Percentiles rank a stretch among this genome's conserved stretches.
Evolutionary conservation across 371 early-diverging fungal genomes (phyloP).

Genomic region (Dinochytrium kinnereticum): DNA sequence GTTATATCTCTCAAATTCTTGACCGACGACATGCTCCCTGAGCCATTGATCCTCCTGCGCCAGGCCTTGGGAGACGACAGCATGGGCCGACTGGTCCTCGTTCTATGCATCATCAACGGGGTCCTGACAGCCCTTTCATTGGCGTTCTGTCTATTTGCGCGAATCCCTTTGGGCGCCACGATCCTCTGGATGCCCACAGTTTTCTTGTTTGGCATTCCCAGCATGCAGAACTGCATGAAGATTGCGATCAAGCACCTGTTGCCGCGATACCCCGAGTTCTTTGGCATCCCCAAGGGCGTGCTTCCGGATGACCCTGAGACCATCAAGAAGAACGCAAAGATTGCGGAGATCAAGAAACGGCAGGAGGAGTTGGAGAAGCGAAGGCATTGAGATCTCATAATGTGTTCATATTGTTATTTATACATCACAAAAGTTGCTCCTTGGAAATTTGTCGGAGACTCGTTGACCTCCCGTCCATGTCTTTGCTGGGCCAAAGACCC

Average conservation of each 20-base stretch:
- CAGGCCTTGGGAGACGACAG: slow-evolving; percentile 5
- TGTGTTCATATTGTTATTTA: not conserved
- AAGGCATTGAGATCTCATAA: not conserved
- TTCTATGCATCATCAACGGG: slow-evolving; percentile 23
- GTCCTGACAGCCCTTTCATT: slow-evolving; percentile 24
- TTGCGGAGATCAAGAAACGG: not conserved
- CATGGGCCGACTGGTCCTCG: slow-evolving; percentile 13
- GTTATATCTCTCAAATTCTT: slow-evolving; percentile 7
- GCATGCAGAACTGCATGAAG: slow-evolving; percentile 35
- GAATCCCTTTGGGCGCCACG: slow-evolving; percentile 19
- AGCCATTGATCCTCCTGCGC: slow-evolving; percentile 12
- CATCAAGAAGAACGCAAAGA: slow-evolving; percentile 3
- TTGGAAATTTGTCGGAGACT: too few species aligned
- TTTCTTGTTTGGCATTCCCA: slow-evolving; percentile 35
- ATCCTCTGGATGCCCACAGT: slow-evolving; percentile 31
- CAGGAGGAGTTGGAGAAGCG: not conserved
- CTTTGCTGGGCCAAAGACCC: not conserved
- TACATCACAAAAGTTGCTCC: too few species aligned
- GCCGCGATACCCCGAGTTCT: slow-evolving; percentile 33
- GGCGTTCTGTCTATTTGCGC: slow-evolving; percentile 27
- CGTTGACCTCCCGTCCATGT: too few species aligned
- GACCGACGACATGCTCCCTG: slow-evolving; percentile 24
- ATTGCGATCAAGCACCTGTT: slow-evolving; percentile 26
- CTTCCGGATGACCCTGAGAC: slow-evolving; percentile 14
- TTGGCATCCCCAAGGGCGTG: slow-evolving; percentile 38